Evolutionary conservation across 176 grass and related monocot species (phyloP).

Genomic region (Carex myosuroides): DNA sequence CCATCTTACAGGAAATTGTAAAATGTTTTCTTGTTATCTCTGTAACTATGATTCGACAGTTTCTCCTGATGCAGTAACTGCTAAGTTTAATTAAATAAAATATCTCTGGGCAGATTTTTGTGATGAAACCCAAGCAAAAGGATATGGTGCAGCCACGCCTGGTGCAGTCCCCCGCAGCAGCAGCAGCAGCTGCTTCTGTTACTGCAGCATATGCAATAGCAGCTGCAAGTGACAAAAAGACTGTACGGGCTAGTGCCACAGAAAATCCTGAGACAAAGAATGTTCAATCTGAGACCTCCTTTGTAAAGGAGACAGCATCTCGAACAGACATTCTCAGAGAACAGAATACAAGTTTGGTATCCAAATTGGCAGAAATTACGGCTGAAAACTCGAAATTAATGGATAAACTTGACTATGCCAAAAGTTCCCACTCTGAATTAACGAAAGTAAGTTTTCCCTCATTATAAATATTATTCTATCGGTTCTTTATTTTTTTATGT

Average conservation of each 20-base stretch:
- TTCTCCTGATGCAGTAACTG: neutral
- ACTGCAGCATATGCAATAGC: constrained; percentile 82
- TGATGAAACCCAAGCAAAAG: constrained; percentile 66
- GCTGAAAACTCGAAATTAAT: constrained; percentile 63
- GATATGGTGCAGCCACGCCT: constrained; percentile 55
- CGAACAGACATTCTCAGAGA: constrained; percentile 39
- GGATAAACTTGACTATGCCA: constrained; percentile 49
- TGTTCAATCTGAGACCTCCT: constrained; percentile 40
- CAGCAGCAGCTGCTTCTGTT: constrained; percentile 67
- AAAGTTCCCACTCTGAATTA: constrained; percentile 59
- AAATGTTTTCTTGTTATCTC: neutral
- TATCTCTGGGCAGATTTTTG: constrained; percentile 47
- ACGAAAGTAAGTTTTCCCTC: constrained; percentile 47
- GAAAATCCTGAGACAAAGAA: constrained; percentile 54
- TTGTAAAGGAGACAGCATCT: constrained; percentile 40
- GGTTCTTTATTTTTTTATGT: neutral
- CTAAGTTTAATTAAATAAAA: neutral
- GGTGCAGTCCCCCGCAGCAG: constrained; percentile 77
- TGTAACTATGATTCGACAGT: neutral
- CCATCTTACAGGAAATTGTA: neutral
- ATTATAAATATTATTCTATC: neutral
- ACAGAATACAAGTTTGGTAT: constrained; percentile 51
- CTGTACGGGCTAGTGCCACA: constrained; percentile 30
- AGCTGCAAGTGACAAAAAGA: constrained; percentile 54
- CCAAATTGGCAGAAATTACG: constrained; percentile 49